These are phyloP conservation scores for Holtermannia corniformis DNA, from an alignment of 768 basidiomycete genomes.

Conservation along the genomic window DNA sequence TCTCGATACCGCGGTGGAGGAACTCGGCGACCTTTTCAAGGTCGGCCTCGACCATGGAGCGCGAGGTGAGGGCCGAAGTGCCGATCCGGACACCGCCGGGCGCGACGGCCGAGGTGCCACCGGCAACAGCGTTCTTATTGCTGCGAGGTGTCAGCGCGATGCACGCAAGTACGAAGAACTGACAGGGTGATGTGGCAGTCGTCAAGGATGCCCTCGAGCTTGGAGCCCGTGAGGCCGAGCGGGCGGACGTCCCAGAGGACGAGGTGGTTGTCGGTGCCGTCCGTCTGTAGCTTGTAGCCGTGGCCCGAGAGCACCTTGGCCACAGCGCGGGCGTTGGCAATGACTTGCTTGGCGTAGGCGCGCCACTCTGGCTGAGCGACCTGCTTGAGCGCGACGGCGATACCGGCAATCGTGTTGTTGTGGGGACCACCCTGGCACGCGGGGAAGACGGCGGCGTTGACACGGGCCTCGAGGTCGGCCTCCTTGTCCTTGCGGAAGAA, in stretches of 20 bases:
- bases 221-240: constrained; percentile 89
- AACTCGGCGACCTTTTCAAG: constrained; percentile 74
- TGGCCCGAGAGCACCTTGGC: constrained; percentile 60
- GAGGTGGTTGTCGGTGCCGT: constrained; percentile 94
- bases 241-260: constrained; percentile 97
- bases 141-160: neutral
- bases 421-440: constrained; percentile 99
- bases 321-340: constrained; percentile 73
- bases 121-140: neutral
- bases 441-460: constrained; percentile 98
- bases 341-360: constrained; percentile 87
- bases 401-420: constrained; percentile 95
- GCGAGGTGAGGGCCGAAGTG: constrained; percentile 85
- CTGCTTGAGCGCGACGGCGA: constrained; percentile 87
- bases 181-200: constrained; percentile 90
- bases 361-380: constrained; percentile 82
- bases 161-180: constrained; percentile 39
- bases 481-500: constrained; percentile 94
- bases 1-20: constrained; percentile 88
- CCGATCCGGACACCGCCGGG: constrained; percentile 97
- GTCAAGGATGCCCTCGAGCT: constrained; percentile 97
- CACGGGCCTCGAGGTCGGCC: constrained; percentile 86
- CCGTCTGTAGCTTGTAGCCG: constrained; percentile 94
- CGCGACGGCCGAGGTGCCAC: constrained; percentile 66
- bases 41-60: constrained; percentile 81